Evolutionary conservation across 2,329 filamentous ascomycete species (phyloP).

Genomic region (Furcasterigmium furcatum): DNA sequence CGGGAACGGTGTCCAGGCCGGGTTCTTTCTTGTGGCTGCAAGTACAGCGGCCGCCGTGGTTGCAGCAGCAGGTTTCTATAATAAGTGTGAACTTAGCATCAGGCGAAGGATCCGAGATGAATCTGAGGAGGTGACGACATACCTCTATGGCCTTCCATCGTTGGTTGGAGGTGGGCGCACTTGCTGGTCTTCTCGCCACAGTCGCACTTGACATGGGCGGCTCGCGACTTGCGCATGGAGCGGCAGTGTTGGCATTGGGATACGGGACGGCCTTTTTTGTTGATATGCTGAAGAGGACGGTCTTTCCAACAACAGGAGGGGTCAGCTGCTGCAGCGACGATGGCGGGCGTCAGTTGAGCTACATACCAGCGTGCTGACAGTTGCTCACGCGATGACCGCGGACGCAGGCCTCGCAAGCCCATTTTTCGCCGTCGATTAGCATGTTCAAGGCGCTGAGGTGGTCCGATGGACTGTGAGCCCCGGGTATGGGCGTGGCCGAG

Average conservation of each 20-base stretch:
- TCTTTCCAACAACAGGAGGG: conserved; percentile 48
- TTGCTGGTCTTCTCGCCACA: conserved; percentile 89
- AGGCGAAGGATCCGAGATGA: conserved; percentile 4
- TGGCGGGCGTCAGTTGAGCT: conserved; percentile 17
- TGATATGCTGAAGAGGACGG: conserved; percentile 88
- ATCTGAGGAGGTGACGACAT: conserved; percentile 30
- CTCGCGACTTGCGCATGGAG: conserved; percentile 90
- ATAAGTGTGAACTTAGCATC: conserved; percentile 12
- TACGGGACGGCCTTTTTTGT: conserved; percentile 95
- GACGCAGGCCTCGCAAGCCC: conserved; percentile 96
- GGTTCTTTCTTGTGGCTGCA: conserved; percentile 63
- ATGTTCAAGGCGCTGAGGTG: conserved; percentile 38
- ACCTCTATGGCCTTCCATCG: conserved; percentile 58
- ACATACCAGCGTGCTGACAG: conserved; percentile 91
- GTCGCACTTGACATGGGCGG: conserved; percentile 93
- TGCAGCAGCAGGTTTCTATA: conserved; percentile 70
- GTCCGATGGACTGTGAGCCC: not conserved
- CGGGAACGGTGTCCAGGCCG: conserved; percentile 58
- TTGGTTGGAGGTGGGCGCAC: conserved; percentile 57
- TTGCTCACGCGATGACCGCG: conserved; percentile 98
- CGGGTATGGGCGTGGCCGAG: not conserved
- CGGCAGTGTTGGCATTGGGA: conserved; percentile 98
- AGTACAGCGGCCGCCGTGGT: conserved; percentile 64
- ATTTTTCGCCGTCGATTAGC: conserved; percentile 95
- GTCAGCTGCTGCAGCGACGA: conserved; percentile 14